phyloP scores from a whole-genome alignment of 2,329 filamentous ascomycete genomes.

The Chrysosporium queenslandicum region DNA sequence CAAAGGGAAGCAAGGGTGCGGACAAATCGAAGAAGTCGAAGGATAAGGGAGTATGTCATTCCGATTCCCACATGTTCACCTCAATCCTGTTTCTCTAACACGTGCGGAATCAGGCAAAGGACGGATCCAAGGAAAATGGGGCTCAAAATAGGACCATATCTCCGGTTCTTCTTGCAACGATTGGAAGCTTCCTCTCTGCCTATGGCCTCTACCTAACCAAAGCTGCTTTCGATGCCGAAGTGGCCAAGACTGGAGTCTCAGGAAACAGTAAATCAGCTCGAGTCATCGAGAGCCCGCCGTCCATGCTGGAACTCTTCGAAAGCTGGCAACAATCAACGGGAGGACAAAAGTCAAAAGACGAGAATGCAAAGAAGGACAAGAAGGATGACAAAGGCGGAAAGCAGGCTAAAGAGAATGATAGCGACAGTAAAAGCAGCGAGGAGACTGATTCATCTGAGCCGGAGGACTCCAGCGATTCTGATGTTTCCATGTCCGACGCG shows the following conservation, averaged over 20 bases:
- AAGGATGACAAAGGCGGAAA: slow-evolving; percentile 21
- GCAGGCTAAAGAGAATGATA: too few species aligned
- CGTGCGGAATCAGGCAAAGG: slow-evolving; percentile 2
- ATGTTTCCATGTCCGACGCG: background rate
- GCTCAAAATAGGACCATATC: slow-evolving; percentile 37
- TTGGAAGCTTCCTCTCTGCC: slow-evolving; percentile 56
- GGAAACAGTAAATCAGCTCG: slow-evolving; percentile 15
- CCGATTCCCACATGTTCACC: background rate
- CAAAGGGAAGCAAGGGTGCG: slow-evolving; percentile 5
- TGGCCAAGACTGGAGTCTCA: slow-evolving; percentile 8
- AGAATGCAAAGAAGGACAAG: slow-evolving; percentile 20
- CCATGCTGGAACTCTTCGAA: slow-evolving; percentile 34
- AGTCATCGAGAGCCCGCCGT: slow-evolving; percentile 23
- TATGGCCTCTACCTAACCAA: slow-evolving; percentile 55
- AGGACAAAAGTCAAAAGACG: slow-evolving; percentile 17
- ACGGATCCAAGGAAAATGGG: background rate
- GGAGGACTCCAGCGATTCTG: slow-evolving; percentile 7
- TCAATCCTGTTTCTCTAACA: background rate
- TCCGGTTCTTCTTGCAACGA: slow-evolving; percentile 54
- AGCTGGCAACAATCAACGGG: slow-evolving; percentile 19
- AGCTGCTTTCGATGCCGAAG: slow-evolving; percentile 53
- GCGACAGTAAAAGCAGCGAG: background rate
- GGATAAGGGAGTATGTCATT: background rate
- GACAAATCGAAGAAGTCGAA: slow-evolving; percentile 11
- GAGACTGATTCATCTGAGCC: slow-evolving; percentile 3